Evolutionary conservation across 345 rosid species (phyloP), one percentile per base, ranked within the genome.

Genomic region (Chamaenerion angustifolium): DNA sequence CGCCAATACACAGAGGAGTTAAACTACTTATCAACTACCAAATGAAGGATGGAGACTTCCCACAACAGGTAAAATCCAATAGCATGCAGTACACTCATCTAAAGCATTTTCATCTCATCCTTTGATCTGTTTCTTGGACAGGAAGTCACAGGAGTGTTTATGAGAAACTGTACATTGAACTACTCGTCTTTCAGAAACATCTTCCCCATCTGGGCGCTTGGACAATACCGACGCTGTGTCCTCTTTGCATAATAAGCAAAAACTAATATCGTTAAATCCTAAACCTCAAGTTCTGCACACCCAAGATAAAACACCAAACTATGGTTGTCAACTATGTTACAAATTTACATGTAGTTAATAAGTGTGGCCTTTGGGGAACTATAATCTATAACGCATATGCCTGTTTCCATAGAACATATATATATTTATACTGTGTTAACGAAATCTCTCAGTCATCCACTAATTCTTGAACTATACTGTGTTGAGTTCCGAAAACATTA

Each of bases 41-140:
- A 45, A 62, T 66, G 77, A 70, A 69, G 42, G 72, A 78, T 49
- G 83, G 83, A 5, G 83, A 78, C 69, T 78, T 74, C 46, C 77
- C 83, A 37, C 83, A 78, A 43, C 70, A 70, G 73, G 75, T 70
- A 55, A 54, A 15, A 31, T n/a, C n/a, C n/a, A n/a, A n/a, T n/a
- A n/a, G n/a, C n/a, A n/a, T n/a, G n/a, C n/a, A n/a, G n/a, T n/a
- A n/a, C n/a, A n/a, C n/a, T n/a, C n/a, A n/a, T n/a, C n/a, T n/a
- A n/a, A n/a, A n/a, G n/a, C n/a, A n/a, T n/a, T n/a, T n/a, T n/a
- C n/a, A n/a, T n/a, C n/a, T 19, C 10, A 54, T 11, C 9, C 8
- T 19, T 5, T 4, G 8, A 15, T 7, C 19, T 21, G 16, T 0
- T 54, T 12, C 40, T 1, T 4, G 12, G 43, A 27, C 64, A 73